Percentiles rank a stretch among this genome's conserved stretches.
Evolutionary conservation across 2,329 filamentous ascomycete genomes (phyloP).

Genomic region (Teratosphaeria zuluensis): DNA sequence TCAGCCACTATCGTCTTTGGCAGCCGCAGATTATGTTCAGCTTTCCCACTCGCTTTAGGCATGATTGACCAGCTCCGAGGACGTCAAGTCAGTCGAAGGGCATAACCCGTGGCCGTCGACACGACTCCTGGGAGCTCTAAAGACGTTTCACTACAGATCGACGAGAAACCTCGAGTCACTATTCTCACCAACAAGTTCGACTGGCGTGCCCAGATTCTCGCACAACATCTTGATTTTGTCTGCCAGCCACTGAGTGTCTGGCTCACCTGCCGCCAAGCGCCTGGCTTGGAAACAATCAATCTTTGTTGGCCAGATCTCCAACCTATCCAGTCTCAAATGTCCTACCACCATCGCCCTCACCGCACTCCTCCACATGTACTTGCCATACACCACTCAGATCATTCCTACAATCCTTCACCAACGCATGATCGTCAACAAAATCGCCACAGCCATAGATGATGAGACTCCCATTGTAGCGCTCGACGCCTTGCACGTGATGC

Average conservation of each 20-base stretch:
- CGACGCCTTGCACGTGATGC: conserved; percentile 34
- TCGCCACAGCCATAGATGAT: conserved; percentile 35
- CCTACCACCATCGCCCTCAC: conserved; percentile 4
- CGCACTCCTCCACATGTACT: conserved; percentile 18
- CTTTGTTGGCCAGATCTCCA: conserved; percentile 30
- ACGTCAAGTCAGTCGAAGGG: too few species aligned
- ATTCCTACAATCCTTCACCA: conserved; percentile 28
- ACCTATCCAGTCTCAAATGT: conserved; percentile 12
- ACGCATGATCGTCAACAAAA: conserved; percentile 34
- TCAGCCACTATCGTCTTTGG: too few species aligned
- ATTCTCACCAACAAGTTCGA: conserved; percentile 13
- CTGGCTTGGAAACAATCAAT: conserved; percentile 26
- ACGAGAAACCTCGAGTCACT: not conserved
- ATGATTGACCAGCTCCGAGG: too few species aligned
- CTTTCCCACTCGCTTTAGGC: too few species aligned
- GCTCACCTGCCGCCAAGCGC: conserved; percentile 20
- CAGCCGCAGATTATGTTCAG: too few species aligned
- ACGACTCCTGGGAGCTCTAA: too few species aligned
- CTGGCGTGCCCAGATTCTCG: conserved; percentile 20
- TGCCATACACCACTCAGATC: conserved; percentile 33
- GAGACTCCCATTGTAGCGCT: conserved; percentile 26
- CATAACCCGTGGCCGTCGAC: not conserved
- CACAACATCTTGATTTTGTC: conserved; percentile 22
- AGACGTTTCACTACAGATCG: not conserved
- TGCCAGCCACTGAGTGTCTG: conserved; percentile 26